Conservation (phyloP, 169 alveolate genomes). For the Babesia divergens region DNA sequence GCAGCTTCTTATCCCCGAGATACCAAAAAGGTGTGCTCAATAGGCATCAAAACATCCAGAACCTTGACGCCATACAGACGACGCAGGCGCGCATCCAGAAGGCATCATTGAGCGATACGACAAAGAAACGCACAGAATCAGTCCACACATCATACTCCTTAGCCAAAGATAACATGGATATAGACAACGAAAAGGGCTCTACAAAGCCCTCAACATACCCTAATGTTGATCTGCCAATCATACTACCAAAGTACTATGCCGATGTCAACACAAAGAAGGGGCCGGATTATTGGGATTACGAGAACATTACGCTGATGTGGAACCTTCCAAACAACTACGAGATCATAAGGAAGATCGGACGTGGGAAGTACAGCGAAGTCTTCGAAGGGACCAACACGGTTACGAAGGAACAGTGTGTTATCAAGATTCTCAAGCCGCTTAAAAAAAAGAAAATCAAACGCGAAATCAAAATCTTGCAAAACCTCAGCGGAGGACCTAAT, state of each 20-base stretch:
- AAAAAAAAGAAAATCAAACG: constrained; percentile 94
- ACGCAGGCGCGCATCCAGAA: neutral
- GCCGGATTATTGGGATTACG: constrained; percentile 91
- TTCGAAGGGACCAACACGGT: constrained; percentile 88
- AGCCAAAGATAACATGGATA: constrained; percentile 1
- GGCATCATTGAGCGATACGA: neutral
- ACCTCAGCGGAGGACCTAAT: constrained; percentile 94
- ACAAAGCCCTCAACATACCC: constrained; percentile 24
- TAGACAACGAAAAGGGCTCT: constrained; percentile 30
- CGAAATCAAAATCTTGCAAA: constrained; percentile 94
- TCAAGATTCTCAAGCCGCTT: constrained; percentile 95
- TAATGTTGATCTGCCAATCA: constrained; percentile 35
- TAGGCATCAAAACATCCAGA: neutral
- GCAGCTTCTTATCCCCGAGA: constrained; percentile 5
- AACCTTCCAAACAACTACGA: constrained; percentile 90
- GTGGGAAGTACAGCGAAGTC: constrained; percentile 98
- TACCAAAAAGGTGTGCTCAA: constrained; percentile 27
- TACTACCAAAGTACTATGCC: constrained; percentile 71
- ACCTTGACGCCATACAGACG: neutral
- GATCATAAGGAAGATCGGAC: constrained; percentile 93
- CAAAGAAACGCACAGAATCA: neutral
- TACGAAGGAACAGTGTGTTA: constrained; percentile 85
- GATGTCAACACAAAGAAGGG: constrained; percentile 84
- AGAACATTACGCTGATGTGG: constrained; percentile 86
- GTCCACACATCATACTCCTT: neutral